Conservation (phyloP, 306 rosid genomes). For the Phaseolus lunatus region DNA sequence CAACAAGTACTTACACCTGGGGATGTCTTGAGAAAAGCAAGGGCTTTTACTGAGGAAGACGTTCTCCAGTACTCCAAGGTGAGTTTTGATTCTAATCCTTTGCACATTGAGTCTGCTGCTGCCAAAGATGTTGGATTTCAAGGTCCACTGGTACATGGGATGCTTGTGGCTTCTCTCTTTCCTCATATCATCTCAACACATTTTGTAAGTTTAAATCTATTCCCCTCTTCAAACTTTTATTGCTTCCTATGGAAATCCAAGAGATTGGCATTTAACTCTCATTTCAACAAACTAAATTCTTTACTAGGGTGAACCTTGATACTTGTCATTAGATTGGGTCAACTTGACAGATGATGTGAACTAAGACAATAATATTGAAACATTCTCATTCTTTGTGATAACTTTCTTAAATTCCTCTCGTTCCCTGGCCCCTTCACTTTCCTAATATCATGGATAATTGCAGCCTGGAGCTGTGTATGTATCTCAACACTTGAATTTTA, state of each 20-base stretch:
- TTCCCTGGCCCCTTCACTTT: slow-evolving; percentile 11
- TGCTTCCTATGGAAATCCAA: not conserved
- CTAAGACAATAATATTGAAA: not conserved
- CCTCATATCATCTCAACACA: slow-evolving; percentile 74
- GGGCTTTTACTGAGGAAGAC: slow-evolving; percentile 72
- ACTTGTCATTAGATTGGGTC: not conserved
- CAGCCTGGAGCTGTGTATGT: slow-evolving; percentile 88
- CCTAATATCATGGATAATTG: slow-evolving; percentile 39
- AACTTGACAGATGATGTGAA: slow-evolving; percentile 10
- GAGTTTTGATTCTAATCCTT: slow-evolving; percentile 74
- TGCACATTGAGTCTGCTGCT: slow-evolving; percentile 65
- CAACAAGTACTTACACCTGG: slow-evolving; percentile 65
- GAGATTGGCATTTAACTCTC: not conserved
- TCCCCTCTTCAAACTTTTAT: not conserved
- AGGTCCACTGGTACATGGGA: slow-evolving; percentile 75
- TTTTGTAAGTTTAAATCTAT: slow-evolving; percentile 63
- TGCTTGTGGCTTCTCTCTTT: slow-evolving; percentile 88
- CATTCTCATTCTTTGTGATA: not conserved
- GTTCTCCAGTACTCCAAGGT: slow-evolving; percentile 74
- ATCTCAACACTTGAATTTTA: slow-evolving; percentile 85
- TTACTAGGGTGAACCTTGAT: not conserved
- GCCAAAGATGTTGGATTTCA: slow-evolving; percentile 76
- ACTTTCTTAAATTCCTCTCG: slow-evolving; percentile 6
- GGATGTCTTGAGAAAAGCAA: slow-evolving; percentile 58
- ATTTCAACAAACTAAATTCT: slow-evolving; percentile 10